phyloP scores from a whole-genome alignment of 345 rosid species.

The Cardamine resedifolia region DNA sequence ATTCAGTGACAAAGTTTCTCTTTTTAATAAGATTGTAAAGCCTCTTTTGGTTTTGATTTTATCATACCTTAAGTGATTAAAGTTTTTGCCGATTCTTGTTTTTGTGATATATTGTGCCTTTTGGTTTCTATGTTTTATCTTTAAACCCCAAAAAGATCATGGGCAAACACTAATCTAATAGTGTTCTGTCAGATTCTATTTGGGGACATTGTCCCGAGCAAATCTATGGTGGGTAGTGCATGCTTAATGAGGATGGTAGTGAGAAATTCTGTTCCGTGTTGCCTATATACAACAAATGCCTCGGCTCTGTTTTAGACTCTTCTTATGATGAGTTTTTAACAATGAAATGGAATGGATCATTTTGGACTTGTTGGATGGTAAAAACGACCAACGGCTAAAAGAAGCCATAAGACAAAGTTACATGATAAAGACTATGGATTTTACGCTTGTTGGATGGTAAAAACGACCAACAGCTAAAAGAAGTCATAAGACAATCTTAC shows the following conservation, averaged over 20 bases:
- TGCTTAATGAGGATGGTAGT: neutral
- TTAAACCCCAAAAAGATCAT: constrained; percentile 2
- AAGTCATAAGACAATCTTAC: neutral
- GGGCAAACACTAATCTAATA: neutral
- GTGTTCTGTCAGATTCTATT: neutral
- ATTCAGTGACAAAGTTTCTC: neutral
- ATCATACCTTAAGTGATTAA: neutral
- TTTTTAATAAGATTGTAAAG: neutral
- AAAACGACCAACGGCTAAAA: too few species aligned
- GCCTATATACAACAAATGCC: too few species aligned
- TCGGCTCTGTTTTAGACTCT: too few species aligned
- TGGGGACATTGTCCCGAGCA: neutral
- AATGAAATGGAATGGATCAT: too few species aligned
- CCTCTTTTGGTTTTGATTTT: neutral
- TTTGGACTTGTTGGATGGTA: too few species aligned
- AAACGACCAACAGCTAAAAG: neutral
- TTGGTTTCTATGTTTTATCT: neutral
- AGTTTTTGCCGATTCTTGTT: neutral
- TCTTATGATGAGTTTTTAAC: too few species aligned
- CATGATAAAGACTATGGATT: too few species aligned
- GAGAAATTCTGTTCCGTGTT: too few species aligned
- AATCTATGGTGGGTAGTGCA: neutral
- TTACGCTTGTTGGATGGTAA: neutral
- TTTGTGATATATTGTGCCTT: neutral
- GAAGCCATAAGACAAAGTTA: too few species aligned